A percentile compares a stretch with the other conserved stretches of the same genome.
Conservation (phyloP, 805 yeast genomes). For the Cyberlindnera sargentensis region DNA sequence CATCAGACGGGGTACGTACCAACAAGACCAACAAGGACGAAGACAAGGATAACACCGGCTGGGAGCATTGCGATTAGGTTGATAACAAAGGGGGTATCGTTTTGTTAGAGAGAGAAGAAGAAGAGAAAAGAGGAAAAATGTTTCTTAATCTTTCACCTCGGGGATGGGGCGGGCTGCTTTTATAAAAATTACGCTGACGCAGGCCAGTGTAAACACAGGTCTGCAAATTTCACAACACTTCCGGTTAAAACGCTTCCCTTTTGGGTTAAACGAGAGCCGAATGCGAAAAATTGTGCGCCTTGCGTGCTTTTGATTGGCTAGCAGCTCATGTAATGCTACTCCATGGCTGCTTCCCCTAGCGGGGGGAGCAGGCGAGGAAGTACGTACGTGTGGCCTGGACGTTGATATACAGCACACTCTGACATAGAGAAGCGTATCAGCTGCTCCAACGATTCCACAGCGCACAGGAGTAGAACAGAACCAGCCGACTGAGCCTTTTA, state of each 20-base stretch:
- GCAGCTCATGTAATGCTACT: no score
- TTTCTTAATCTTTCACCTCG: background rate
- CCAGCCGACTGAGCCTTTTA: no score
- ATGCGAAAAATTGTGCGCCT: no score
- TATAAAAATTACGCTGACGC: background rate
- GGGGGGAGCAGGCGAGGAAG: no score
- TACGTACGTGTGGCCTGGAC: no score
- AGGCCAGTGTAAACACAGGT: no score
- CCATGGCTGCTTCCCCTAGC: no score
- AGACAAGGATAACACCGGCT: conserved; percentile 28
- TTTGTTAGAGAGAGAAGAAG: background rate
- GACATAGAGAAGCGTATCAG: no score
- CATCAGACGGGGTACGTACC: conserved; percentile 7
- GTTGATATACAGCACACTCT: no score
- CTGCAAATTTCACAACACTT: background rate
- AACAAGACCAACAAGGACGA: conserved; percentile 22
- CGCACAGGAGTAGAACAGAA: no score
- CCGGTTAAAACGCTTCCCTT: conserved; percentile 14
- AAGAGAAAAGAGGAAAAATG: background rate
- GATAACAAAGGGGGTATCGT: background rate
- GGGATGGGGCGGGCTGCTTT: background rate
- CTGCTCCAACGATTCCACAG: no score
- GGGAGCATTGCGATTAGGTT: conserved; percentile 21
- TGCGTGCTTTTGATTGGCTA: no score
- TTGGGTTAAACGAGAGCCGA: background rate